A percentile compares a stretch with the other conserved stretches of the same genome.
Conservation (phyloP, 768 basidiomycete genomes). For the Lactarius pseudohatsudake region DNA sequence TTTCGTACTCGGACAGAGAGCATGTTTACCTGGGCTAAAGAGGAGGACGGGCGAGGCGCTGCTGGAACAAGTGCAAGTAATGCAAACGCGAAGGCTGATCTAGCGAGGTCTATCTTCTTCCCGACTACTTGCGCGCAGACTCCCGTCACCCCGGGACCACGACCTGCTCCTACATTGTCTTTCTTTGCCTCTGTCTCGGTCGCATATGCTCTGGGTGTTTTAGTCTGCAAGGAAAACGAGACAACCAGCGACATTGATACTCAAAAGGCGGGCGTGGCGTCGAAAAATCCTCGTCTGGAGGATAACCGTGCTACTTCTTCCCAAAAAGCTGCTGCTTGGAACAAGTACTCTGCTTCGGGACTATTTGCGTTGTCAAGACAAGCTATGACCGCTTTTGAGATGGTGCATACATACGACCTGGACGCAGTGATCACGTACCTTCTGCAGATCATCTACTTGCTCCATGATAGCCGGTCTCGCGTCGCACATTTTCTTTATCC, state of each 20-base stretch:
- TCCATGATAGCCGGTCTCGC: constrained; percentile 51
- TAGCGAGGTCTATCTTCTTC: constrained; percentile 28
- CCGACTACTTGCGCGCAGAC: constrained; percentile 10
- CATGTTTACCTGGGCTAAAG: constrained; percentile 45
- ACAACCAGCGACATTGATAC: constrained; percentile 12
- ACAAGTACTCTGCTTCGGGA: constrained; percentile 33
- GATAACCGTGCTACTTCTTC: constrained; percentile 17
- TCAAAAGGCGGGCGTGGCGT: constrained; percentile 9
- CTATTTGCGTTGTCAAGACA: constrained; percentile 52
- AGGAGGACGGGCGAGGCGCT: constrained; percentile 31
- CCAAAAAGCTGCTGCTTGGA: constrained; percentile 15
- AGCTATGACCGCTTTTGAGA: constrained; percentile 45
- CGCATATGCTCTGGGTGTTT: constrained; percentile 28
- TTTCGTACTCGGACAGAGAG: constrained; percentile 46
- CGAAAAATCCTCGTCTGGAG: constrained; percentile 28
- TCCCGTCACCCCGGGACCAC: not conserved
- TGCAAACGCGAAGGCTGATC: constrained; percentile 24
- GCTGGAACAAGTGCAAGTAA: constrained; percentile 9
- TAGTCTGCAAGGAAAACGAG: constrained; percentile 29
- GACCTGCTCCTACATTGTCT: constrained; percentile 26
- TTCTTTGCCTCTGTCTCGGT: constrained; percentile 29
- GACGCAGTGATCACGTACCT: constrained; percentile 62
- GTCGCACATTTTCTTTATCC: constrained; percentile 44
- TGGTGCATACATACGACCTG: constrained; percentile 46
- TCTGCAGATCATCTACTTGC: constrained; percentile 52